A percentile compares a stretch with the other conserved stretches of the same genome.
Conservation (phyloP, 2,329 filamentous ascomycete species). For the Orbilia ellipsospora region DNA sequence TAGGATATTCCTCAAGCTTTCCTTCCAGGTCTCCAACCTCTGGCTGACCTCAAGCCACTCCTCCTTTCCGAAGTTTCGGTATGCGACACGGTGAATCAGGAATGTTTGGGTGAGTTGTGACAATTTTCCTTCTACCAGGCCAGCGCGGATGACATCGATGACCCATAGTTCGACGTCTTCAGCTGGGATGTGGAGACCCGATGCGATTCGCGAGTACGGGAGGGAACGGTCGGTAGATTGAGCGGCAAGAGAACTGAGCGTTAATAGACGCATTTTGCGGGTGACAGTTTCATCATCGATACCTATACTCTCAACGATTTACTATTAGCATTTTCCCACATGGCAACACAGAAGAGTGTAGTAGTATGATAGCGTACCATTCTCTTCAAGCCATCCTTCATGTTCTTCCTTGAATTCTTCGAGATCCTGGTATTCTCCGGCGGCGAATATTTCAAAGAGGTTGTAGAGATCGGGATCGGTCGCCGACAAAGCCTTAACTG, state of each 20-base stretch:
- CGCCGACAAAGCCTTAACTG: conserved; percentile 85
- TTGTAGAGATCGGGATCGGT: conserved; percentile 87
- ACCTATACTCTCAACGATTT: conserved; percentile 33
- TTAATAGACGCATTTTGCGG: conserved; percentile 96
- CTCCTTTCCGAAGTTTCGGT: conserved; percentile 96
- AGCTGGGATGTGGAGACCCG: conserved; percentile 81
- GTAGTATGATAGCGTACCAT: conserved; percentile 66
- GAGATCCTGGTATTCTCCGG: conserved; percentile 94
- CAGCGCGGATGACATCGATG: conserved; percentile 96
- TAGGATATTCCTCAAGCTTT: conserved; percentile 81
- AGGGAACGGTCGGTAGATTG: conserved; percentile 85
- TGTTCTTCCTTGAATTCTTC: conserved; percentile 95
- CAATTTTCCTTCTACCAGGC: conserved; percentile 94
- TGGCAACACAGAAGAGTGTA: neutral
- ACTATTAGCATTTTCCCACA: neutral
- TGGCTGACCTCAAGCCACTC: conserved; percentile 96
- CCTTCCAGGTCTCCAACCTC: conserved; percentile 89
- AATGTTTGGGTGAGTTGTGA: conserved; percentile 93
- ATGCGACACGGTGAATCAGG: conserved; percentile 93
- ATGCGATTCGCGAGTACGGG: conserved; percentile 84
- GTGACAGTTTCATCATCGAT: conserved; percentile 77
- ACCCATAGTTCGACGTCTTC: conserved; percentile 98
- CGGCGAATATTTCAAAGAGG: conserved; percentile 92
- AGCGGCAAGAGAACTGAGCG: conserved; percentile 88
- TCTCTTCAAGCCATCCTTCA: conserved; percentile 81